Percentiles rank a stretch among this genome's conserved stretches.
Conservation (phyloP, 1,284 basidiomycete genomes). For the Pholiota adiposa region DNA sequence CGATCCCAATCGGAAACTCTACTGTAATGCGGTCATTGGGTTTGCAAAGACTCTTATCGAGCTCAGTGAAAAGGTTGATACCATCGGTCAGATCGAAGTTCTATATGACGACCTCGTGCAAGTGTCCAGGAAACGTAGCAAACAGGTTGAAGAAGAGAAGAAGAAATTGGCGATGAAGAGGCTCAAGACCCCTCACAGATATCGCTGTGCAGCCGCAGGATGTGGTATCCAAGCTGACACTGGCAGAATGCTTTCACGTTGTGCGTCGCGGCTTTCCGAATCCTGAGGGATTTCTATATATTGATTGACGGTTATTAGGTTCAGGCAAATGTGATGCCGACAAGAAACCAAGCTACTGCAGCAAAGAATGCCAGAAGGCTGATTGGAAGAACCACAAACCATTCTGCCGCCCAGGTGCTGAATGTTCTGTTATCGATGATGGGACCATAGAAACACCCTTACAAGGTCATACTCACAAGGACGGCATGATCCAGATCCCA, state of each 20-base stretch:
- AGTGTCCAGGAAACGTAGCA: not conserved
- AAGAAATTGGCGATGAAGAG: slow-evolving; percentile 3
- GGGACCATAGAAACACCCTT: not conserved
- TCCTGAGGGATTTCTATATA: not conserved
- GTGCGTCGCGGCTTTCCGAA: not conserved
- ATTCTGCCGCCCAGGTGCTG: slow-evolving; percentile 9
- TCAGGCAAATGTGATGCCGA: slow-evolving; percentile 8
- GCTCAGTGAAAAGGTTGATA: not conserved
- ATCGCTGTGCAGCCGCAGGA: slow-evolving; percentile 11
- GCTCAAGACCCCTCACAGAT: slow-evolving; percentile 3
- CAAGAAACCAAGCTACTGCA: slow-evolving; percentile 16
- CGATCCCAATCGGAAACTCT: not conserved
- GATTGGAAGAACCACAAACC: slow-evolving; percentile 18
- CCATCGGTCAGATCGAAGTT: not conserved
- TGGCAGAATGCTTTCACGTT: slow-evolving; percentile 1
- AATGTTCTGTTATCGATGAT: slow-evolving; percentile 8
- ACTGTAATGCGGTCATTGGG: not conserved
- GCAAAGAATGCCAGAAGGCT: slow-evolving; percentile 13
- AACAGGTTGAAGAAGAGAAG: not conserved
- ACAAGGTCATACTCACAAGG: not conserved
- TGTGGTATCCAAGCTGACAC: slow-evolving; percentile 11
- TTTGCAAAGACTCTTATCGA: not conserved
- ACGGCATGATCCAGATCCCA: slow-evolving; percentile 8
- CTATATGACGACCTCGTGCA: not conserved
- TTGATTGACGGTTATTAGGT: not conserved